Conservation (phyloP, 2,329 filamentous ascomycete species). For the Fusarium zealandicum region DNA sequence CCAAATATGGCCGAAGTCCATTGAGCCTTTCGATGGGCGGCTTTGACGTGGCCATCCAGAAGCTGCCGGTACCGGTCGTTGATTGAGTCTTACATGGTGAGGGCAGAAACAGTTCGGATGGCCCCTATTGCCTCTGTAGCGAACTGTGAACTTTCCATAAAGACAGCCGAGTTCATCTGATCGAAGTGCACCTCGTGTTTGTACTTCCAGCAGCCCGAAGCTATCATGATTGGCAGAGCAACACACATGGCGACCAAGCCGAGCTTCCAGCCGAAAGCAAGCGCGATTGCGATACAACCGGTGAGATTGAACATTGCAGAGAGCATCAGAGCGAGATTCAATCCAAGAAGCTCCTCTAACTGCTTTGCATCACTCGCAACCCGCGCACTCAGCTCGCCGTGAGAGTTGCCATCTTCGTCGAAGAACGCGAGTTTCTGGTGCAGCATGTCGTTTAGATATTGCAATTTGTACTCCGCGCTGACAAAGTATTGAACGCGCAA, state of each 20-base stretch:
- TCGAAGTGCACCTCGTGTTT: constrained; percentile 63
- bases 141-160: constrained; percentile 67
- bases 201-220: constrained; percentile 49
- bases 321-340: constrained; percentile 43
- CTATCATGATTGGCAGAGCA: constrained; percentile 46
- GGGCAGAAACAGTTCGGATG: constrained; percentile 66
- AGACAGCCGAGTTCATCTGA: constrained; percentile 63
- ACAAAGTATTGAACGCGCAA: constrained; percentile 19
- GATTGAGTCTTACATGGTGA: constrained; percentile 67
- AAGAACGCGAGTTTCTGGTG: constrained; percentile 42
- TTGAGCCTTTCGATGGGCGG: constrained; percentile 43
- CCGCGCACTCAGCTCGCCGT: constrained; percentile 39
- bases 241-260: constrained; percentile 48
- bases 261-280: constrained; percentile 49
- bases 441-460: constrained; percentile 44
- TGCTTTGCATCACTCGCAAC: constrained; percentile 44
- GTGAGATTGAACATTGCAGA: constrained; percentile 42
- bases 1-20: constrained; percentile 47
- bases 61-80: constrained; percentile 48
- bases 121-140: constrained; percentile 68
- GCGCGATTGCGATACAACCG: constrained; percentile 42
- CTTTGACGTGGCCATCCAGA: constrained; percentile 45
- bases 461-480: constrained; percentile 36
- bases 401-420: constrained; percentile 42
- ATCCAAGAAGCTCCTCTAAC: constrained; percentile 44